phyloP scores from a whole-genome alignment of 176 grass and related monocot species.

The Triticum timopheevii region DNA sequence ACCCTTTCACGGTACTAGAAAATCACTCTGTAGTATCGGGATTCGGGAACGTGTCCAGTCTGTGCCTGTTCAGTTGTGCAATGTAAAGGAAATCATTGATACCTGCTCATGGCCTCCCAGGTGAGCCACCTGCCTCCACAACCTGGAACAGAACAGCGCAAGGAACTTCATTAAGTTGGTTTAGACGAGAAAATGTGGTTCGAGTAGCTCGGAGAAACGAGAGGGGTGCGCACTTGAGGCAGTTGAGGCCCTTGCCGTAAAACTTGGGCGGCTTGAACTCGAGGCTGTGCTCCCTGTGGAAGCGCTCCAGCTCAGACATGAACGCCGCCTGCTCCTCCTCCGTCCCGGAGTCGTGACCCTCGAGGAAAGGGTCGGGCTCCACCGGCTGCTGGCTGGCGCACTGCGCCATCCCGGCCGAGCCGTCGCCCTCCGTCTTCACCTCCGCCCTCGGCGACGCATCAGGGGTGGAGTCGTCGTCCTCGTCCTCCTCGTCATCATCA shows the following conservation, averaged over 20 bases:
- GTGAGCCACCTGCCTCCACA: conserved; percentile 95
- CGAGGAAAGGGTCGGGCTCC: conserved; percentile 62
- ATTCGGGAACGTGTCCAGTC: not conserved
- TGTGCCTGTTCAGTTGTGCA: not conserved
- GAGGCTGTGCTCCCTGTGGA: conserved; percentile 70
- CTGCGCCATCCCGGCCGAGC: conserved; percentile 28
- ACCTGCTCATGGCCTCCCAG: conserved; percentile 97
- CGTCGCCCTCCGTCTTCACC: conserved; percentile 44
- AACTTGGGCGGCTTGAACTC: conserved; percentile 99
- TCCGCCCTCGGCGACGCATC: conserved; percentile 45
- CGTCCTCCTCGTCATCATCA: conserved; percentile 15
- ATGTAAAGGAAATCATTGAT: conserved; percentile 15
- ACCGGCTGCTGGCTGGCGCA: conserved; percentile 41
- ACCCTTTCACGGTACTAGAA: not conserved
- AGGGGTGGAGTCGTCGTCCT: conserved; percentile 44
- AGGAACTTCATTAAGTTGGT: not conserved
- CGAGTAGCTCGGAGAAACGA: conserved; percentile 10
- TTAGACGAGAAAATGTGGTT: conserved; percentile 9
- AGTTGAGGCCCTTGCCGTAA: conserved; percentile 96
- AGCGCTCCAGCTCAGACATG: conserved; percentile 90
- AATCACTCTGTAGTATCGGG: not conserved
- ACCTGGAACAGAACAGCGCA: conserved; percentile 56
- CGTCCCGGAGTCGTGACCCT: conserved; percentile 84
- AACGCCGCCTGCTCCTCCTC: conserved; percentile 93
- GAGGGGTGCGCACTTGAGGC: conserved; percentile 71